Conservation (phyloP, 805 yeast genomes). For the Starmerella floris region DNA sequence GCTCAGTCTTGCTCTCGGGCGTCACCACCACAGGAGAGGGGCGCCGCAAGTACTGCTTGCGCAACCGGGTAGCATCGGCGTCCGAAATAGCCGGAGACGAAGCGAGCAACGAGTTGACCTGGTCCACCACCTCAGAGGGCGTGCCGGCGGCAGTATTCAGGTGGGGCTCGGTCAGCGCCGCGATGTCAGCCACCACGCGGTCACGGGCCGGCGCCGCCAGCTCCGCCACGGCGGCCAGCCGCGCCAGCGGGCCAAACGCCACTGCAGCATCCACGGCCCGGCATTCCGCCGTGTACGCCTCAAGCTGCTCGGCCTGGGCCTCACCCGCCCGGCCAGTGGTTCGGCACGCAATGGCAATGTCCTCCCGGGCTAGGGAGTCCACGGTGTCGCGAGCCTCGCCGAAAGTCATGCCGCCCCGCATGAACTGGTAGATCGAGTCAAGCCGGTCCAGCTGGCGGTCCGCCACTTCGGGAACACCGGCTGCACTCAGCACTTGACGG, state of each 20-base stretch:
- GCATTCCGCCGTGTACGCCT: constrained; percentile 21
- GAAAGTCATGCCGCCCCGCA: constrained; percentile 40
- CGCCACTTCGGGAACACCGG: constrained; percentile 18
- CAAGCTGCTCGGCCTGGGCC: constrained; percentile 26
- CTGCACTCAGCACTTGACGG: constrained; percentile 25
- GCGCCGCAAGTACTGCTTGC: constrained; percentile 40
- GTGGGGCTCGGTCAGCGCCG: constrained; percentile 15
- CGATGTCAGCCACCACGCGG: constrained; percentile 16
- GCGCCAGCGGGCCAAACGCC: constrained; percentile 29
- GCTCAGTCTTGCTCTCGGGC: constrained; percentile 23
- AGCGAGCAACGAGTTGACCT: constrained; percentile 34
- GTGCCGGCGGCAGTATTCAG: constrained; percentile 20
- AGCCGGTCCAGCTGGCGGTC: constrained; percentile 38
- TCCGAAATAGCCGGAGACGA: constrained; percentile 27
- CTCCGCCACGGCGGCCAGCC: constrained; percentile 19
- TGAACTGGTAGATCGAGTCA: constrained; percentile 38
- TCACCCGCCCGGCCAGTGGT: constrained; percentile 27
- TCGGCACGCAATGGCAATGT: constrained; percentile 29
- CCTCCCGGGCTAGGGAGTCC: constrained; percentile 35
- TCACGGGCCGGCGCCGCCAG: constrained; percentile 2
- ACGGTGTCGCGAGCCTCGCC: constrained; percentile 49
- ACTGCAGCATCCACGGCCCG: constrained; percentile 30
- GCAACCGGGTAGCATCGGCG: constrained; percentile 31
- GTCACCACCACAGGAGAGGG: constrained; percentile 42
- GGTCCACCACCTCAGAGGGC: constrained; percentile 31